Conservation (phyloP, 768 basidiomycete species). For the Pleurotus eryngii region DNA sequence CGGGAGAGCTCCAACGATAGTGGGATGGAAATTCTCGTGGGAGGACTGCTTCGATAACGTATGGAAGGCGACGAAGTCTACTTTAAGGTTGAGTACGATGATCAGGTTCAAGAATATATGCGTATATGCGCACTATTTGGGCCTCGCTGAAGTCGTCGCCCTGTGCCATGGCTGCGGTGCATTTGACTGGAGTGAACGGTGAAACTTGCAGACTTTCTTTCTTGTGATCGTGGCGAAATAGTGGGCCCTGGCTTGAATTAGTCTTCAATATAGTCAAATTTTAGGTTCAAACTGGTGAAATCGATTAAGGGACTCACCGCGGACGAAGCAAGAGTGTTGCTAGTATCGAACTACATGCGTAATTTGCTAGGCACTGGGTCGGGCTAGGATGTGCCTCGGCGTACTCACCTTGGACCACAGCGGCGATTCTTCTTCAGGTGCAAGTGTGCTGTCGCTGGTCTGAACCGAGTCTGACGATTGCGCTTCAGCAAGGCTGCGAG, state of each 20-base stretch:
- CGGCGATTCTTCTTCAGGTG: neutral
- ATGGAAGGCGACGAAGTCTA: neutral
- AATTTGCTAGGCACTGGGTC: too few relatives aligned
- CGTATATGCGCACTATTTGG: constrained; percentile 6
- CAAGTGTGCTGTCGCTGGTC: neutral
- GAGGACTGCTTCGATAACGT: neutral
- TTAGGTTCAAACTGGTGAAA: neutral
- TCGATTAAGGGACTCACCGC: constrained; percentile 14
- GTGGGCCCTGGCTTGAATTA: neutral
- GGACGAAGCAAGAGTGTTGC: constrained; percentile 8
- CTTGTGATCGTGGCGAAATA: neutral
- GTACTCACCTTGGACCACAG: constrained; percentile 1
- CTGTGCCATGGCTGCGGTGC: neutral
- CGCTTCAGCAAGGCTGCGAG: neutral
- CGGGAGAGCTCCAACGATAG: too few relatives aligned
- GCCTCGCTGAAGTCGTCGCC: neutral
- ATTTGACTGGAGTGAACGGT: neutral
- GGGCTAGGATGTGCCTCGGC: too few relatives aligned
- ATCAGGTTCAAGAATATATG: neutral
- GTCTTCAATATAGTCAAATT: neutral
- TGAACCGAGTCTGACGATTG: constrained; percentile 2
- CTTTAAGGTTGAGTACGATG: neutral
- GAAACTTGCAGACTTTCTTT: neutral
- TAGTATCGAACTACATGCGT: neutral
- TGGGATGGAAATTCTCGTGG: too few relatives aligned